phyloP scores from a whole-genome alignment of 495 filamentous ascomycete genomes.

The Penicillium egyptiacum region DNA sequence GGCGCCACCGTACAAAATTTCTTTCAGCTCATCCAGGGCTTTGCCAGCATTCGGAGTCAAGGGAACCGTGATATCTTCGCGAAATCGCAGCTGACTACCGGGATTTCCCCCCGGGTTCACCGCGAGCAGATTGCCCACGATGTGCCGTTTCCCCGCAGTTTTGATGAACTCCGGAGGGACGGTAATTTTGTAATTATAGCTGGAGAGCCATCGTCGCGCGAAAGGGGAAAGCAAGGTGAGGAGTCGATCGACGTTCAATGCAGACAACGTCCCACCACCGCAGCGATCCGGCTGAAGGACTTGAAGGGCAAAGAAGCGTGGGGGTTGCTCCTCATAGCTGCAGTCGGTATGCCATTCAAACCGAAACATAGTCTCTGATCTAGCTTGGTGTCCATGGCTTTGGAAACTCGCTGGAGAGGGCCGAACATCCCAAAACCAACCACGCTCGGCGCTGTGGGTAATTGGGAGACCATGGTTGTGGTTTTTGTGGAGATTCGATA shows the following conservation, averaged over 20 bases:
- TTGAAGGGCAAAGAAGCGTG: constrained; percentile 42
- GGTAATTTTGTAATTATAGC: constrained; percentile 25
- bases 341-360: constrained; percentile 50
- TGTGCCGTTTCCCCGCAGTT: constrained; percentile 10
- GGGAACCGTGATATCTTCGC: constrained; percentile 32
- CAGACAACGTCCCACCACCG: constrained; percentile 39
- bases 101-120: not conserved
- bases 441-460: constrained; percentile 35
- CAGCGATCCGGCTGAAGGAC: constrained; percentile 36
- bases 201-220: constrained; percentile 19
- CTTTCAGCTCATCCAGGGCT: constrained; percentile 32
- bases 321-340: constrained; percentile 38
- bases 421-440: constrained; percentile 41
- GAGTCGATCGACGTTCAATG: constrained; percentile 29
- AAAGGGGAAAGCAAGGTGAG: constrained; percentile 21
- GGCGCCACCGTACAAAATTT: not conserved
- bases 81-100: constrained; percentile 26
- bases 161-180: constrained; percentile 40
- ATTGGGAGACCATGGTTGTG: constrained; percentile 35
- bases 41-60: constrained; percentile 17
- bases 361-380: constrained; percentile 36
- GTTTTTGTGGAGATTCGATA: constrained; percentile 28
- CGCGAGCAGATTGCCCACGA: constrained; percentile 26
- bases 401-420: constrained; percentile 17
- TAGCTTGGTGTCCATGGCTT: constrained; percentile 23